Evolutionary conservation across 2,329 filamentous ascomycete species (phyloP).

Genomic region (Monosporascus cannonballus): DNA sequence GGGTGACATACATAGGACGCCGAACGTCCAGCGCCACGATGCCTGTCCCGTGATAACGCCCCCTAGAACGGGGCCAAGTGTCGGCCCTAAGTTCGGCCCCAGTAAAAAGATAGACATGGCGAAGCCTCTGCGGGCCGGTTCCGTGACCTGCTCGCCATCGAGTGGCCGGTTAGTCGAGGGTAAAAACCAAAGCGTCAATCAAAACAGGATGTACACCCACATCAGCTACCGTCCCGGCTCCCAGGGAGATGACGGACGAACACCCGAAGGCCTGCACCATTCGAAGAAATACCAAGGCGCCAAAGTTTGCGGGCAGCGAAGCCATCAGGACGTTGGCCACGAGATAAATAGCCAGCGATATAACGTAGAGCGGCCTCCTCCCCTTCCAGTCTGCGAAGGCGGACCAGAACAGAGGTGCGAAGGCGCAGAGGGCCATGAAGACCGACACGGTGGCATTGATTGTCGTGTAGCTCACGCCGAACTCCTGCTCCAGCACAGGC

Average conservation of each 20-base stretch:
- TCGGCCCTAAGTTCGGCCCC: conserved; percentile 37
- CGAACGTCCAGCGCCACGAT: conserved; percentile 39
- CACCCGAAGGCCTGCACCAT: conserved; percentile 37
- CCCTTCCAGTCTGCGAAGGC: conserved; percentile 33
- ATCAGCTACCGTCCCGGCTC: conserved; percentile 37
- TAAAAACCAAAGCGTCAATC: too few relatives aligned
- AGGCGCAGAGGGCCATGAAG: conserved; percentile 37
- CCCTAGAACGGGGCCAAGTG: conserved; percentile 36
- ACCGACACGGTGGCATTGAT: conserved; percentile 39
- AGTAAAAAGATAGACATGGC: conserved; percentile 36
- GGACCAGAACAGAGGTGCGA: conserved; percentile 36
- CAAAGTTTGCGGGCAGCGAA: conserved; percentile 30
- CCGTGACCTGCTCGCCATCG: conserved; percentile 9
- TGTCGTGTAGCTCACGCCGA: conserved; percentile 26
- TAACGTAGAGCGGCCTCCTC: conserved; percentile 33
- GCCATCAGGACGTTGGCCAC: conserved; percentile 33
- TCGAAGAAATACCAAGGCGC: conserved; percentile 31
- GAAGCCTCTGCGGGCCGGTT: conserved; percentile 31
- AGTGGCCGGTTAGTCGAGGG: too few relatives aligned
- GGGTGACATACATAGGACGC: conserved; percentile 25
- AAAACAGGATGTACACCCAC: conserved; percentile 9
- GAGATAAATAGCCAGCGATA: conserved; percentile 33
- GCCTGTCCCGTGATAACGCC: conserved; percentile 28
- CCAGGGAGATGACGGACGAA: conserved; percentile 35
- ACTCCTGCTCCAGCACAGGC: conserved; percentile 30